These are phyloP conservation scores for Fusarium dlaminii DNA, from an alignment of 2,329 filamentous ascomycete species.

Conservation along the genomic window DNA sequence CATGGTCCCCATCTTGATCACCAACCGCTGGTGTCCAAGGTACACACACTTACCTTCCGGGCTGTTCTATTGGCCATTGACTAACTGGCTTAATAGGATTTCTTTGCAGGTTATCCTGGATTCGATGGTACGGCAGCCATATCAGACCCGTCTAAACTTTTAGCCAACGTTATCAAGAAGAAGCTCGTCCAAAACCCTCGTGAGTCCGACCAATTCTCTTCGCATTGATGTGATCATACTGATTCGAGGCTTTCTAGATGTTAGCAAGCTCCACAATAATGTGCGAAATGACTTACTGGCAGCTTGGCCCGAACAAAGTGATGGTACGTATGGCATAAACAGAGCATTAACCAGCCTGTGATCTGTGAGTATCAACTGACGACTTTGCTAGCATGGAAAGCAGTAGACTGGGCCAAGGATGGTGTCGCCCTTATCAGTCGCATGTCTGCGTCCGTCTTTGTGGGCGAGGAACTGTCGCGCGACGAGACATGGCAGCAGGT, in stretches of 20 bases:
- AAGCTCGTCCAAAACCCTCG: not conserved
- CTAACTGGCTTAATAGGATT: not conserved
- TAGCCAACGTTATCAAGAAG: not conserved
- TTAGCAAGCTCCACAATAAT: not conserved
- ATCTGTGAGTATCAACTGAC: not conserved
- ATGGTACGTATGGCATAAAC: not conserved
- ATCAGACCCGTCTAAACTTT: not conserved
- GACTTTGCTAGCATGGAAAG: not conserved
- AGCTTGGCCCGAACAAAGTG: not conserved
- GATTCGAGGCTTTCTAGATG: not conserved
- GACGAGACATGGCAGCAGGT: not conserved
- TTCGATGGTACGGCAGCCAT: not conserved
- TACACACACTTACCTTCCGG: fast-evolving
- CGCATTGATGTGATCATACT: not conserved
- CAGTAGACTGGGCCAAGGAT: not conserved
- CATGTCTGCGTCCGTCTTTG: not conserved
- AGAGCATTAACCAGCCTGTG: not conserved
- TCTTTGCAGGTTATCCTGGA: not conserved
- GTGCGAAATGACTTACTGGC: not conserved
- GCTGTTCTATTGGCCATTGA: fast-evolving
- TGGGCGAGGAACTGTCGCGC: not conserved
- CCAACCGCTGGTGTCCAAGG: not conserved
- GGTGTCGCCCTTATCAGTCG: not conserved
- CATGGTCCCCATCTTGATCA: not conserved
- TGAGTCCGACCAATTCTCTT: not conserved